phyloP scores from a whole-genome alignment of 345 rosid genomes.

The Balakata baccata region DNA sequence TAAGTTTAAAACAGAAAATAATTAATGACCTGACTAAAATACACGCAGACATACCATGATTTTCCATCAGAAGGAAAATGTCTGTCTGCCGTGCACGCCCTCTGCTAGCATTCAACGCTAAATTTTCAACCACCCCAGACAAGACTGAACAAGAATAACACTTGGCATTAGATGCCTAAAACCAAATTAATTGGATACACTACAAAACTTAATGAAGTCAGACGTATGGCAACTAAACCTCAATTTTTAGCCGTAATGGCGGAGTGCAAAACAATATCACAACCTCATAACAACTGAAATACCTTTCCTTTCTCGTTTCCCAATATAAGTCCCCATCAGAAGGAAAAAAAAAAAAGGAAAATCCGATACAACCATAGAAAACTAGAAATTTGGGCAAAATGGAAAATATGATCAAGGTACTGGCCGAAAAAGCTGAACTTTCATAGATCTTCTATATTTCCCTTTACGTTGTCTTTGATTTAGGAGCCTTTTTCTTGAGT shows the following conservation, averaged over 20 bases:
- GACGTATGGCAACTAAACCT: not conserved
- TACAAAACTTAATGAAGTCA: not conserved
- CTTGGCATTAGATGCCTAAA: not conserved
- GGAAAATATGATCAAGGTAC: not conserved
- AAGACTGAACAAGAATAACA: too few species aligned
- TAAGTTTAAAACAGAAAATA: too few species aligned
- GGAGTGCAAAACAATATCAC: not conserved
- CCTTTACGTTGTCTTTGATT: constrained; percentile 40
- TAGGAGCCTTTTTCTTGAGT: constrained; percentile 54
- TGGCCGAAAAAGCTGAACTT: not conserved
- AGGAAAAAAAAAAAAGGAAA: constrained; percentile 1
- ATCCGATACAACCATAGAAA: constrained; percentile 13
- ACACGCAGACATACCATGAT: too few species aligned
- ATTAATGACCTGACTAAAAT: too few species aligned
- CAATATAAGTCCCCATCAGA: not conserved
- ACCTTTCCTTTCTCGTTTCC: not conserved
- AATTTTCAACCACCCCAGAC: not conserved
- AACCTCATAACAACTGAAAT: constrained; percentile 4
- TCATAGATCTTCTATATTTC: not conserved
- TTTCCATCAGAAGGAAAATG: too few species aligned
- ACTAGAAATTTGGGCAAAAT: constrained; percentile 8
- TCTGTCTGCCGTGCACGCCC: too few species aligned
- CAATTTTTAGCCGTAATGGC: not conserved
- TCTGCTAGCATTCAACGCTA: not conserved
- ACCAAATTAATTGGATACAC: not conserved